Evolutionary conservation across 176 grass and related monocot genomes (phyloP).

Genomic region (Aegilops sharonensis): DNA sequence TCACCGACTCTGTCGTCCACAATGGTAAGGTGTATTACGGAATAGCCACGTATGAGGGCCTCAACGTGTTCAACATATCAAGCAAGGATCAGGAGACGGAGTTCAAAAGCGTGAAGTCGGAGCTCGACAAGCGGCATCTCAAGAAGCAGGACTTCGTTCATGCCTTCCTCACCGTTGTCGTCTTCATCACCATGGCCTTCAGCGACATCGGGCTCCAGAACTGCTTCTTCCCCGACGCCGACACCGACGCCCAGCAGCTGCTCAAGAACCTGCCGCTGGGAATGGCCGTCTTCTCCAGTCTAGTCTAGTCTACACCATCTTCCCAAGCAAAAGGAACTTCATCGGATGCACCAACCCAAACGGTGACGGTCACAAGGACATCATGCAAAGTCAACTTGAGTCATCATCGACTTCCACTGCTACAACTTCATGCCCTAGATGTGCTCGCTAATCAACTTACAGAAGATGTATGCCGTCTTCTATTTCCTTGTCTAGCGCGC

Average conservation of each 20-base stretch:
- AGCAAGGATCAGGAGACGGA: too few relatives aligned
- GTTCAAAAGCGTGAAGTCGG: too few relatives aligned
- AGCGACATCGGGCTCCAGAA: background rate
- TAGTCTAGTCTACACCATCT: constrained; percentile 39
- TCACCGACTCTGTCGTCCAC: constrained; percentile 43
- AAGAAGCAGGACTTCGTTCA: constrained; percentile 11
- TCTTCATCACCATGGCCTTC: background rate
- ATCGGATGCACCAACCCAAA: background rate
- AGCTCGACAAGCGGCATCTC: too few relatives aligned
- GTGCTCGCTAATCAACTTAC: too few relatives aligned
- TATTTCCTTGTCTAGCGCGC: too few relatives aligned
- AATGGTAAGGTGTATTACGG: constrained; percentile 48
- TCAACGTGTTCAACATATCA: constrained; percentile 38
- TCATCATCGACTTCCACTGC: too few relatives aligned
- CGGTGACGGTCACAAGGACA: background rate
- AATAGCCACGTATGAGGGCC: constrained; percentile 17
- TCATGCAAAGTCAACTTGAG: too few relatives aligned
- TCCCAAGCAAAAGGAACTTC: background rate
- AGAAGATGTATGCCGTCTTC: too few relatives aligned
- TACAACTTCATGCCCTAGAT: too few relatives aligned
- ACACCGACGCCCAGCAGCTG: constrained; percentile 14
- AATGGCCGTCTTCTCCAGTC: constrained; percentile 34
- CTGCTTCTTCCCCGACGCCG: constrained; percentile 24
- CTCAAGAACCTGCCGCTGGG: constrained; percentile 7
- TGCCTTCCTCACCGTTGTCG: constrained; percentile 14